Evolutionary conservation across 2,329 filamentous ascomycete genomes (phyloP), one percentile per base, ranked within the genome.

Genomic region (Rhynchosporium graminicola): DNA sequence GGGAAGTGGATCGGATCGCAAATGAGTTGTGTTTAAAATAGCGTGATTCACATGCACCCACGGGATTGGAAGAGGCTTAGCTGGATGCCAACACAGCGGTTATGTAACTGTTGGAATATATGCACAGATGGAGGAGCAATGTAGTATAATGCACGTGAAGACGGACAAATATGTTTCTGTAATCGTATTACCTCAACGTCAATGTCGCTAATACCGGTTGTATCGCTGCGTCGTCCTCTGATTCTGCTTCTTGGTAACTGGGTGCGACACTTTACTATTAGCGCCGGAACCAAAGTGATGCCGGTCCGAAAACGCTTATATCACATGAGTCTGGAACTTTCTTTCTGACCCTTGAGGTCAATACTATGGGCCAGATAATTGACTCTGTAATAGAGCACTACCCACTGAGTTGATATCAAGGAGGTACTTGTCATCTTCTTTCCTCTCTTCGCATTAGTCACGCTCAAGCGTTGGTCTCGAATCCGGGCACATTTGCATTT

Each of bases 1-100:
- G 50, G 29, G 33, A 38, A 54, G 43, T 46, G 43, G 43, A 46
- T n/a, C 38, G 31, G 45, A 28, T 58, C 56, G 56, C 33, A 58
- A 58, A 58, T 58, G 56, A 58, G 56, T 48, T 58, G 56, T 58
- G 56, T 40, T 58, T 58, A 58, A 58, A 58, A 58, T 58, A 58
- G 52, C 52, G 52, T 47, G 33, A 40, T 40, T 29, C 56, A 58
- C 45, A 48, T 48, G 43, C 56, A 56, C 42, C 28, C 55, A 40
- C 31, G 45, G 56, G 56, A 45, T 48, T 48, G 13, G 28, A 12
- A 48, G 56, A 58, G 43, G 56, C 56, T 48, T 29, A 58, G 45
- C 56, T 45, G 13, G 28, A 20, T 58, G 56, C 43, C 52, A 56
- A 15, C 52, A 45, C 52, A 56, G 28, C 26, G 43, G 40, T 13